phyloP scores from a whole-genome alignment of 345 rosid genomes.

The Bruguiera sexangula region DNA sequence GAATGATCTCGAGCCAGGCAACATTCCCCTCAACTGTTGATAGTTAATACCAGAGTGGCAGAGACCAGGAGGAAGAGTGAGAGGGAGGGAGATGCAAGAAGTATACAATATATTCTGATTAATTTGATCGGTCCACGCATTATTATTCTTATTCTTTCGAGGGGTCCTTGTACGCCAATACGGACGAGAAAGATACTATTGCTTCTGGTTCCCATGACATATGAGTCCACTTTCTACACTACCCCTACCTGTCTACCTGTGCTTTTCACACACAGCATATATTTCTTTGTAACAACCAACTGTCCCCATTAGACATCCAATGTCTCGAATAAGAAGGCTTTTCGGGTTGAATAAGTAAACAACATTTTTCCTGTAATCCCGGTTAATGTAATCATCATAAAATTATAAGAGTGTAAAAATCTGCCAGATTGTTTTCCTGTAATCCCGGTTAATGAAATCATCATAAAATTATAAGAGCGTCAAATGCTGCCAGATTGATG shows the following conservation, averaged over 20 bases:
- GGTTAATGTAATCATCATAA: background rate
- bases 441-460: background rate
- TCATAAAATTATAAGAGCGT: no score
- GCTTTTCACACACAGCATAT: slow-evolving; percentile 32
- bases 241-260: slow-evolving; percentile 20
- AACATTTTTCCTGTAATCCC: background rate
- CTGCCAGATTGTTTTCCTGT: background rate
- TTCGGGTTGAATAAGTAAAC: slow-evolving; percentile 3
- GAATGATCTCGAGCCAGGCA: slow-evolving; percentile 78
- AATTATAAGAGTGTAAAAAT: no score
- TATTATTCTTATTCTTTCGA: background rate
- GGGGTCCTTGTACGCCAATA: background rate
- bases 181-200: slow-evolving; percentile 10
- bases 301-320: background rate
- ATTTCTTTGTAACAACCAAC: background rate
- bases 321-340: background rate
- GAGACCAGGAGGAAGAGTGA: background rate
- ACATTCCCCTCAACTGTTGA: slow-evolving; percentile 64
- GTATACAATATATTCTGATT: background rate
- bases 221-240: slow-evolving; percentile 47
- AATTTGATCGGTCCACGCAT: background rate
- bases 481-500: no score
- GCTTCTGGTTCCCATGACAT: slow-evolving; percentile 31
- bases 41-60: background rate
- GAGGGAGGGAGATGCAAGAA: background rate